phyloP scores from a whole-genome alignment of 192 early-diverging fungal genomes.

The Pilobolus umbonatus region DNA sequence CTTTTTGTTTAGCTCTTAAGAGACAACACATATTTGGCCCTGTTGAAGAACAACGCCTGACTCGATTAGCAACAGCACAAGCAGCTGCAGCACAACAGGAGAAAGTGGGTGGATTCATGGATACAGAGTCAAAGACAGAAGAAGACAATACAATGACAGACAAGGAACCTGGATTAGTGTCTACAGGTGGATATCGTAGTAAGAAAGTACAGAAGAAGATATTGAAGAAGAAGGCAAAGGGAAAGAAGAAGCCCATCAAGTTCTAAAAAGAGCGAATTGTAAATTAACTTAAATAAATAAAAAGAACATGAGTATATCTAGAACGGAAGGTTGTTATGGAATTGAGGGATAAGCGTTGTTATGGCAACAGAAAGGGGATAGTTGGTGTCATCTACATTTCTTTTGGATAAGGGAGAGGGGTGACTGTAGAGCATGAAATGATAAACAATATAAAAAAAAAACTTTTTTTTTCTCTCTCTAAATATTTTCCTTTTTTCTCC shows the following conservation, averaged over 20 bases:
- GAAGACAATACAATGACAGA: slow-evolving; percentile 8
- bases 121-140: slow-evolving; percentile 15
- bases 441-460: background rate
- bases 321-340: background rate
- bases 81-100: slow-evolving; percentile 23
- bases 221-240: slow-evolving; percentile 21
- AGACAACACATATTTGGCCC: slow-evolving; percentile 49
- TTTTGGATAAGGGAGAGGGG: background rate
- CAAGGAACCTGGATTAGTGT: slow-evolving; percentile 37
- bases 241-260: slow-evolving; percentile 11
- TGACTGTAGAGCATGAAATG: background rate
- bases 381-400: background rate
- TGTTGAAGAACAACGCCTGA: slow-evolving; percentile 47
- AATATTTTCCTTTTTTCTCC: background rate
- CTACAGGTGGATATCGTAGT: slow-evolving; percentile 42
- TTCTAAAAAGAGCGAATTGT: slow-evolving; percentile 7
- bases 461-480: slow-evolving; percentile 1
- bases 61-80: slow-evolving; percentile 38
- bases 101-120: slow-evolving; percentile 16
- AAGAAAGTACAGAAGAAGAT: slow-evolving; percentile 22
- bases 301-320: background rate
- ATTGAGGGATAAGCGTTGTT: no score
- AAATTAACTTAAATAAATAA: no score
- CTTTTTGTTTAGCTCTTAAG: slow-evolving; percentile 44
- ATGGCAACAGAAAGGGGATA: no score